Base-by-base conservation (phyloP, 192 early-diverging fungal species). In the Coemansia javaensis region DNA sequence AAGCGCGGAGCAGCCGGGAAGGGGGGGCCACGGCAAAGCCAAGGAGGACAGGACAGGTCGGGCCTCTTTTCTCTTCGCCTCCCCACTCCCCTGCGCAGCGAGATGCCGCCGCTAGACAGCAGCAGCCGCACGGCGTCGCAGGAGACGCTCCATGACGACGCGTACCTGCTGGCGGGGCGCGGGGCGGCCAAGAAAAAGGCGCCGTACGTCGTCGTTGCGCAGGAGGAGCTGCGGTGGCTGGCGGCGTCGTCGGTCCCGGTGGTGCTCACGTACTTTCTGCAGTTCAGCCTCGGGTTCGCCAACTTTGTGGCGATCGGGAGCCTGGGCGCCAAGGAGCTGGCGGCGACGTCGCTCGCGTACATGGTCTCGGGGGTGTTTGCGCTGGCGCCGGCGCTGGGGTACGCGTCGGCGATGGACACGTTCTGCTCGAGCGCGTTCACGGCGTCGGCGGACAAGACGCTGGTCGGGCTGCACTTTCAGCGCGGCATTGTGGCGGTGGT, bases 401-500 rank as follows among this genome's bases (percentile, higher is more conserved):
- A 79, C 14, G 73, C 80, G 2, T 78, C 85, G 3, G 86, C 87
- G 0, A 66, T 89, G 32, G 87, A 89, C 50, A 89, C 86, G 0
- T 66, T 88, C 23, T 84, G 81, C 47, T 80, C 80, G 1, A 81
- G 85, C 41, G 79, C 84, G 15, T 88, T 63, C 53, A 85, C 86
- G 1, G 79, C 77, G 5, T 71, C 82, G 10, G 51, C 70, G 22
- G 81, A 84, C 49, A 80, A 81, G 40, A 77, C 58, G 2, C 59
- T 81, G 13, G 69, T 86, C 12, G 87, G 87, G 13, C 46, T 86
- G 3, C 81, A 86, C 44, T 72, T 87, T 11, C 87, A 89, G 64
- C 78, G 94, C 17, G 85, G 84, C 2, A 68, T 97, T 3, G 61
- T 94, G 17, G 80, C 92, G 17, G 75, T 90, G 48, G 53, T 75